A percentile compares a stretch with the other conserved stretches of the same genome.
Evolutionary conservation across 306 rosid genomes (phyloP).

Genomic region (Castanea crenata): DNA sequence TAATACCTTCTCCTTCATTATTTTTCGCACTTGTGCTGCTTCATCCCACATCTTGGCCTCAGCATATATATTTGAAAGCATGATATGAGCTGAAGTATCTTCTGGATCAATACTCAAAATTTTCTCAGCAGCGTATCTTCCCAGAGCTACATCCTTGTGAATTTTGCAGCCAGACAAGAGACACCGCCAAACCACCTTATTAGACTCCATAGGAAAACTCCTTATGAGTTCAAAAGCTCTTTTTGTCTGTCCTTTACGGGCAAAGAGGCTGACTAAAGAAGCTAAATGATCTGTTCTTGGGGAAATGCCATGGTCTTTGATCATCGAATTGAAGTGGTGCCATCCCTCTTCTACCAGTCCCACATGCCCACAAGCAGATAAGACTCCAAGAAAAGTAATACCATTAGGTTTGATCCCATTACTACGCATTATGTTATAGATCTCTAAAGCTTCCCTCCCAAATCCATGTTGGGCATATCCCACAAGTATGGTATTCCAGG

Average conservation of each 20-base stretch:
- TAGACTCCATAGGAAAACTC: background rate
- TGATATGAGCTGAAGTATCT: constrained; percentile 1
- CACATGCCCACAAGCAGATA: constrained; percentile 54
- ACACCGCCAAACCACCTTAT: constrained; percentile 3
- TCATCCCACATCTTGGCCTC: constrained; percentile 5
- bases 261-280: constrained; percentile 6
- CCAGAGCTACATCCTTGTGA: background rate
- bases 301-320: background rate
- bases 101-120: constrained; percentile 5
- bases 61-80: background rate
- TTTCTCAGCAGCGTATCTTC: background rate
- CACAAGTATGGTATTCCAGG: constrained; percentile 52
- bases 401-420: constrained; percentile 42
- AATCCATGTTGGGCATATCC: constrained; percentile 59
- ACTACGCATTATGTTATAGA: constrained; percentile 35
- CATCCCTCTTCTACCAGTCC: constrained; percentile 43
- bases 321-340: background rate
- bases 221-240: constrained; percentile 1
- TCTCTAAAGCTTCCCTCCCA: constrained; percentile 49
- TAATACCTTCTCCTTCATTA: background rate
- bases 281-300: constrained; percentile 3
- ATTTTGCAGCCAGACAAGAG: constrained; percentile 10
- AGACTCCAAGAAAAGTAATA: constrained; percentile 43
- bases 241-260: constrained; percentile 1
- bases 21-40: background rate